phyloP scores from a whole-genome alignment of 768 basidiomycete species.

The Kwoniella sp. region DNA sequence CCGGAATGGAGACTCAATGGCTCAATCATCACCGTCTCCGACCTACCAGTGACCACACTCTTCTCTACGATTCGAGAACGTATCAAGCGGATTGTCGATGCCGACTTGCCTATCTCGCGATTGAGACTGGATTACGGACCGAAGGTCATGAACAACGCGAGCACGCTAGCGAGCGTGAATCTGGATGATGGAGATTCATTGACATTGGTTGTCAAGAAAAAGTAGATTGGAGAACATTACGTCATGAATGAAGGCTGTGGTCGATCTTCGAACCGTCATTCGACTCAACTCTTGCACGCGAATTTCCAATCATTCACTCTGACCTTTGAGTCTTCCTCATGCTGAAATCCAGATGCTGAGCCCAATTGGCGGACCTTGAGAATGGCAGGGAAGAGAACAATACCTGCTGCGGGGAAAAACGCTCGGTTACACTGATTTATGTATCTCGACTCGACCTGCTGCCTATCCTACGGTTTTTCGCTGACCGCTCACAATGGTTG shows the following conservation, averaged over 20 bases:
- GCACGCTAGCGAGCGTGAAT: slow-evolving; percentile 82
- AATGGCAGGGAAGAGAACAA: too few relatives aligned
- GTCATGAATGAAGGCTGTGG: neutral
- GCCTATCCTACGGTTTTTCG: too few relatives aligned
- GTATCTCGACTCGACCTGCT: too few relatives aligned
- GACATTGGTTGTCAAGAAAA: slow-evolving; percentile 74
- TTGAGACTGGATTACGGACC: slow-evolving; percentile 76
- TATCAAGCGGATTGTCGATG: slow-evolving; percentile 75
- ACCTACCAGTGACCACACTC: slow-evolving; percentile 78
- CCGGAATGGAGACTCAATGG: slow-evolving; percentile 95
- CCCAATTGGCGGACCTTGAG: too few relatives aligned
- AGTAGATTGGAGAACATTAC: slow-evolving; percentile 14
- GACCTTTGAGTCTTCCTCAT: too few relatives aligned
- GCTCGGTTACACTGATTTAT: too few relatives aligned
- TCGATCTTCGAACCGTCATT: neutral
- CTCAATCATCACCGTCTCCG: slow-evolving; percentile 70
- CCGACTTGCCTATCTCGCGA: slow-evolving; percentile 74
- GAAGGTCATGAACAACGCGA: slow-evolving; percentile 84
- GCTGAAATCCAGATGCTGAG: too few relatives aligned
- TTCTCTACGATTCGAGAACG: slow-evolving; percentile 89
- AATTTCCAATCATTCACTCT: too few relatives aligned
- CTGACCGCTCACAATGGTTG: too few relatives aligned
- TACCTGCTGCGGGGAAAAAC: too few relatives aligned
- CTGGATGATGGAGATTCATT: slow-evolving; percentile 87
- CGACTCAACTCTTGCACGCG: neutral